Conservation (phyloP, 192 early-diverging fungal species). For the Gonapodya prolifera region DNA sequence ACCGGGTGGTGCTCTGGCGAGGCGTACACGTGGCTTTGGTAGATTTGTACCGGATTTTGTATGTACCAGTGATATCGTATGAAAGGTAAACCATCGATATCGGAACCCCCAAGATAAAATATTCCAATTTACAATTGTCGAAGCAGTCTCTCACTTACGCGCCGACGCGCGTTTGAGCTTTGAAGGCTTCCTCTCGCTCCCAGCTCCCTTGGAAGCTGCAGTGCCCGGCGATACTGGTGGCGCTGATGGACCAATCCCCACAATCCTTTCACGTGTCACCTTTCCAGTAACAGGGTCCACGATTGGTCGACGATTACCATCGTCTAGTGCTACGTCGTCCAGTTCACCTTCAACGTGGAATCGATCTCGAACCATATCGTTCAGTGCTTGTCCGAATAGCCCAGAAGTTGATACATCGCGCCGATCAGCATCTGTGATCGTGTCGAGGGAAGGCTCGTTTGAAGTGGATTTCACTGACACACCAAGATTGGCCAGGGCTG, state of each 20-base stretch:
- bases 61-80: too few species aligned
- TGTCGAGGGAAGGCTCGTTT: not conserved
- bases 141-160: not conserved
- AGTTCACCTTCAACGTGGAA: not conserved
- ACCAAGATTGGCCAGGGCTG: too few species aligned
- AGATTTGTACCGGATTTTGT: too few species aligned
- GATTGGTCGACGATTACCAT: not conserved
- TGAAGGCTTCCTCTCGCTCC: not conserved
- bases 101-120: too few species aligned
- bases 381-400: not conserved
- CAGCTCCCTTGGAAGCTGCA: not conserved
- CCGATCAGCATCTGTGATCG: not conserved
- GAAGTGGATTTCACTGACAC: too few species aligned
- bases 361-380: not conserved
- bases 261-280: not conserved
- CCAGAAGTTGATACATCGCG: not conserved
- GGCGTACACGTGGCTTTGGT: too few species aligned
- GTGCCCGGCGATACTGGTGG: not conserved
- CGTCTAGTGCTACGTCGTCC: not conserved
- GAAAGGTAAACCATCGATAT: too few species aligned
- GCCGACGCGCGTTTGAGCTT: not conserved
- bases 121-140: too few species aligned
- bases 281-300: not conserved
- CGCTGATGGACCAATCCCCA: not conserved
- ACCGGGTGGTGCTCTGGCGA: too few species aligned